Percentiles rank a stretch among this genome's conserved stretches.
These are phyloP conservation scores for Lactuca saligna DNA, from an alignment of 129 eudicot species.

Conservation along the genomic window DNA sequence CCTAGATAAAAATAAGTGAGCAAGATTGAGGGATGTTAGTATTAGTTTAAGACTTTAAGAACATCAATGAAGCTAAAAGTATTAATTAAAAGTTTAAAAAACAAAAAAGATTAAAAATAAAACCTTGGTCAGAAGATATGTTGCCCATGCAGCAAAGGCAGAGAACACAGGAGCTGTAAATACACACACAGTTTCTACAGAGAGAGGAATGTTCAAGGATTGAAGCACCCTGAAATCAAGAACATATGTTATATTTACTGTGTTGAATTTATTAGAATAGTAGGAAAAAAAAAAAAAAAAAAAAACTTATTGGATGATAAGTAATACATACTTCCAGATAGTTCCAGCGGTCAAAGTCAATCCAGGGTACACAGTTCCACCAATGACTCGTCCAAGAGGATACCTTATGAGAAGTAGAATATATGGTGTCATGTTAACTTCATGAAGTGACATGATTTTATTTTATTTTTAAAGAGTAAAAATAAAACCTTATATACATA, in stretches of 20 bases:
- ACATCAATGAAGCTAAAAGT: slow-evolving; percentile 2
- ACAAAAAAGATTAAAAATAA: slow-evolving; percentile 20
- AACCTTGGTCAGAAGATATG: slow-evolving; percentile 92
- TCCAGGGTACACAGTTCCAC: slow-evolving; percentile 97
- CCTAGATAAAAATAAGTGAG: slow-evolving; percentile 43
- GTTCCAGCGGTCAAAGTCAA: slow-evolving; percentile 94
- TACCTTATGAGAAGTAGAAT: slow-evolving; percentile 51
- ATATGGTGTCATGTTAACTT: slow-evolving; percentile 18
- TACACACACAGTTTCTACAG: slow-evolving; percentile 98
- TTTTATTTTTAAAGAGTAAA: too few species aligned
- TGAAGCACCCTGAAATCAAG: slow-evolving; percentile 69
- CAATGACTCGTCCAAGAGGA: slow-evolving; percentile 97
- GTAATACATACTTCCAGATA: slow-evolving; percentile 69
- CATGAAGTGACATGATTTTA: slow-evolving; percentile 5
- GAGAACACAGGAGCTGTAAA: slow-evolving; percentile 97
- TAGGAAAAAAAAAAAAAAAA: not conserved
- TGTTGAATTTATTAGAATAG: not conserved
- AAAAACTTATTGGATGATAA: not conserved
- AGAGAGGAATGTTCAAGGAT: slow-evolving; percentile 87
- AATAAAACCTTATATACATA: slow-evolving; percentile 23
- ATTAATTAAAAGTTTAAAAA: not conserved
- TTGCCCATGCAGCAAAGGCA: slow-evolving; percentile 96
- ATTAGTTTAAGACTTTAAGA: slow-evolving; percentile 1
- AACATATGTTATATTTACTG: slow-evolving; percentile 11
- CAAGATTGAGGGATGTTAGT: slow-evolving; percentile 28